A percentile compares a stretch with the other conserved stretches of the same genome.
phyloP scores from a whole-genome alignment of 768 basidiomycete species.

The Amanita fuliginea region DNA sequence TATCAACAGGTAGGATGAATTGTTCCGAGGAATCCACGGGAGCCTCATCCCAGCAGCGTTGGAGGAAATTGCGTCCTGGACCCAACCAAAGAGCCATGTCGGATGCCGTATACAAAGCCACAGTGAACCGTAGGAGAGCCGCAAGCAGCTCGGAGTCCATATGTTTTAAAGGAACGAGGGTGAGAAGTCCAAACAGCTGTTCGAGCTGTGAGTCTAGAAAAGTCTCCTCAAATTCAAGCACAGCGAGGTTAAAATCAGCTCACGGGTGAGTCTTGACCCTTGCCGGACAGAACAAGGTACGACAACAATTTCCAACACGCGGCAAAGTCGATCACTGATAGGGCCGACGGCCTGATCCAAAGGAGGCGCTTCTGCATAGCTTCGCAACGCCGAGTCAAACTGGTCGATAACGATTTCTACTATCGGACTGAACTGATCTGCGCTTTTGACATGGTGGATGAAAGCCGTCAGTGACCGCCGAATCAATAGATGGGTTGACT shows the following conservation, averaged over 20 bases:
- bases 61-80: slow-evolving; percentile 45
- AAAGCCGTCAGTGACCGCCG: slow-evolving; percentile 71
- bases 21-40: background rate
- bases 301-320: slow-evolving; percentile 45
- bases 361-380: slow-evolving; percentile 6
- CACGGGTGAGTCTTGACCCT: slow-evolving; percentile 59
- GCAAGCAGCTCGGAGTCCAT: slow-evolving; percentile 18
- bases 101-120: slow-evolving; percentile 27
- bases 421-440: slow-evolving; percentile 51
- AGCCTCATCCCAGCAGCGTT: slow-evolving; percentile 30
- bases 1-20: background rate
- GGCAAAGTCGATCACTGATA: slow-evolving; percentile 30
- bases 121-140: slow-evolving; percentile 27
- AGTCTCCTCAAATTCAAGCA: background rate
- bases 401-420: slow-evolving; percentile 40
- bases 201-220: background rate
- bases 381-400: slow-evolving; percentile 18
- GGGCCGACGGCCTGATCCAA: slow-evolving; percentile 5
- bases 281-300: slow-evolving; percentile 54
- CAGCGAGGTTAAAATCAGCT: slow-evolving; percentile 12
- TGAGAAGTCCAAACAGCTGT: slow-evolving; percentile 1
- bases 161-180: background rate
- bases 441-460: slow-evolving; percentile 69
- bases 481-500: slow-evolving; percentile 40
- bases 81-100: slow-evolving; percentile 41